A percentile compares a stretch with the other conserved stretches of the same genome.
phyloP scores from a whole-genome alignment of 2,329 filamentous ascomycete genomes.

The Pseudogymnoascus sp. region DNA sequence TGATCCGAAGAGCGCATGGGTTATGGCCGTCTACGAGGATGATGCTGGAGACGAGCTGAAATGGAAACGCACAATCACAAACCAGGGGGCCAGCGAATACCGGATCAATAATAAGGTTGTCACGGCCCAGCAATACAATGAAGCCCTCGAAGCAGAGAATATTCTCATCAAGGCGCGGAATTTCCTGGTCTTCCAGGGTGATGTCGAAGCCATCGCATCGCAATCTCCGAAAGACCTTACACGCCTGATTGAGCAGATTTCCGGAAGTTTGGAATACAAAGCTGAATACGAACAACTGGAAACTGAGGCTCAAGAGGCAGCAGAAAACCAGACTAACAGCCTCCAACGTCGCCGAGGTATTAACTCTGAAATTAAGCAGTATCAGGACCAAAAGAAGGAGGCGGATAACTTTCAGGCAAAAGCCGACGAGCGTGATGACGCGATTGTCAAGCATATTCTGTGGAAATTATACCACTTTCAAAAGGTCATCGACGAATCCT shows the following conservation, averaged over 20 bases:
- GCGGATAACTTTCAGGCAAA: slow-evolving; percentile 90
- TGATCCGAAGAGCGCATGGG: slow-evolving; percentile 93
- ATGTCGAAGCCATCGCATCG: slow-evolving; percentile 92
- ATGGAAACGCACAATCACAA: slow-evolving; percentile 94
- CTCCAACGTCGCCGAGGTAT: slow-evolving; percentile 85
- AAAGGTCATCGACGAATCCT: slow-evolving; percentile 84
- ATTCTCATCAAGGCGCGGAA: slow-evolving; percentile 97
- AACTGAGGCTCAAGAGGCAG: slow-evolving; percentile 72
- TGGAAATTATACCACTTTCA: slow-evolving; percentile 98
- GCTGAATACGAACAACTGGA: slow-evolving; percentile 89
- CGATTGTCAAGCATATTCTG: slow-evolving; percentile 84
- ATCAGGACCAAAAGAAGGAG: slow-evolving; percentile 92
- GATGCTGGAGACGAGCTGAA: slow-evolving; percentile 90
- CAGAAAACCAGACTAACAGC: slow-evolving; percentile 81
- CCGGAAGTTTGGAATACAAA: slow-evolving; percentile 90
- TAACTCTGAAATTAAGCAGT: slow-evolving; percentile 96
- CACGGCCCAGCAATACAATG: slow-evolving; percentile 86
- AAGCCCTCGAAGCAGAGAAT: slow-evolving; percentile 83
- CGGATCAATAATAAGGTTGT: slow-evolving; percentile 91
- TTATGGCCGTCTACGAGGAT: slow-evolving; percentile 98
- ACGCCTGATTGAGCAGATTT: slow-evolving; percentile 92
- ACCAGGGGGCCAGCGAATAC: slow-evolving; percentile 82
- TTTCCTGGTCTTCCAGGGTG: slow-evolving; percentile 96
- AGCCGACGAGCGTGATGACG: slow-evolving; percentile 80
- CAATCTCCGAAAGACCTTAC: slow-evolving; percentile 93